phyloP scores from a whole-genome alignment of 2,329 filamentous ascomycete genomes.

The Nemania diffusa region DNA sequence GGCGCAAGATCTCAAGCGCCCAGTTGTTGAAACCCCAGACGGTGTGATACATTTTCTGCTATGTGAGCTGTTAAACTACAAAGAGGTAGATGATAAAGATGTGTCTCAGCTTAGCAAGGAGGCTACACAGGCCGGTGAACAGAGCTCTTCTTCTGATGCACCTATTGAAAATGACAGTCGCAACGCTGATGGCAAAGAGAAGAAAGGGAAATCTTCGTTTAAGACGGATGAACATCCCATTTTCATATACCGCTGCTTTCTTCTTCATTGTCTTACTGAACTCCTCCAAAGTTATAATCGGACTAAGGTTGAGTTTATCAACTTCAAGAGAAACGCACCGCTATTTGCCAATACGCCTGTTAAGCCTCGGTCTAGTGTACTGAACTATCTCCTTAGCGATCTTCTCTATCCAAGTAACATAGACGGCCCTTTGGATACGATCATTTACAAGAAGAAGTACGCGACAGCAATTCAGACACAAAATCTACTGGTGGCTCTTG shows the following conservation, averaged over 20 bases:
- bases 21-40: conserved; percentile 90
- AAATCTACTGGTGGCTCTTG: conserved; percentile 85
- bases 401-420: conserved; percentile 71
- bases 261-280: conserved; percentile 91
- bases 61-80: conserved; percentile 90
- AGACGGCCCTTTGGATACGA: conserved; percentile 76
- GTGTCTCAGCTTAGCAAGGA: conserved; percentile 58
- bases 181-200: conserved; percentile 60
- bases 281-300: conserved; percentile 91
- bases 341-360: conserved; percentile 87
- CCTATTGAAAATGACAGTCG: conserved; percentile 40
- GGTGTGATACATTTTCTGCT: conserved; percentile 95
- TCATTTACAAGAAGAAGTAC: conserved; percentile 82
- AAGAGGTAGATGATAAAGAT: conserved; percentile 90
- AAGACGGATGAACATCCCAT: conserved; percentile 94
- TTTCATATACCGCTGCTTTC: conserved; percentile 94
- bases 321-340: conserved; percentile 93
- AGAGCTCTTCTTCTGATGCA: conserved; percentile 50
- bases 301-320: conserved; percentile 98
- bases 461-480: conserved; percentile 89
- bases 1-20: conserved; percentile 76
- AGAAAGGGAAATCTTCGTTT: conserved; percentile 80
- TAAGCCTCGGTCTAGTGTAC: conserved; percentile 89
- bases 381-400: conserved; percentile 92
- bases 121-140: conserved; percentile 50